A percentile compares a stretch with the other conserved stretches of the same genome.
These are phyloP conservation scores for Aspergillus sclerotioniger DNA, from an alignment of 495 filamentous ascomycete genomes.

Conservation along the genomic window DNA sequence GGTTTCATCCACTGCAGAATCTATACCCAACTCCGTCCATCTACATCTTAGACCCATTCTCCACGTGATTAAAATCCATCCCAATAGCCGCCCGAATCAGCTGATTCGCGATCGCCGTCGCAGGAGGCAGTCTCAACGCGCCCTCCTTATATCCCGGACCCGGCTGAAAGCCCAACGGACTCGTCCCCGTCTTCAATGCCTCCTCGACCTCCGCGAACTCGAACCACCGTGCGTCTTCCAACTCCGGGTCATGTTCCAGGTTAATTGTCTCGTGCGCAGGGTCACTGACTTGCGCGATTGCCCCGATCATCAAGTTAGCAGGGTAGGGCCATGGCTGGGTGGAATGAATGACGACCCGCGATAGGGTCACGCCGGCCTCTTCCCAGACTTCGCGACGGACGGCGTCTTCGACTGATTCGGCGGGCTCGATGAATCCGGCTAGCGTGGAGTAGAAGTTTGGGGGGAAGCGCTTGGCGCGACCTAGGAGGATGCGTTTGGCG, in stretches of 20 bases:
- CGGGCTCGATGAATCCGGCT: conserved; percentile 93
- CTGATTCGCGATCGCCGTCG: conserved; percentile 79
- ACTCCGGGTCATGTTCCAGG: conserved; percentile 83
- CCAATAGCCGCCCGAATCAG: conserved; percentile 55
- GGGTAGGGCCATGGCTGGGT: conserved; percentile 92
- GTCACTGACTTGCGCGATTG: conserved; percentile 76
- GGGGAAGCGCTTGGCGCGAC: conserved; percentile 81
- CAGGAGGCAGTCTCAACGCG: conserved; percentile 66
- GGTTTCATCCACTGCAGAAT: too few relatives aligned
- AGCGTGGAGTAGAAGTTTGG: conserved; percentile 83
- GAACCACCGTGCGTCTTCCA: conserved; percentile 89
- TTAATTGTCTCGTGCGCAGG: conserved; percentile 76
- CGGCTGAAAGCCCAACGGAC: conserved; percentile 63
- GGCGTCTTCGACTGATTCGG: conserved; percentile 91
- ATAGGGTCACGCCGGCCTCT: conserved; percentile 80
- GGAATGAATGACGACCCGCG: conserved; percentile 85
- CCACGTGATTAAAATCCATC: conserved; percentile 43
- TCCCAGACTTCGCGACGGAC: conserved; percentile 96
- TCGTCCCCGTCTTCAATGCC: conserved; percentile 58
- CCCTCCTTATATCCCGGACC: conserved; percentile 70
- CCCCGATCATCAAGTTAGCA: conserved; percentile 91
- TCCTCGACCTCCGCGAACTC: conserved; percentile 57
- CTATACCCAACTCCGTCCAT: background rate
- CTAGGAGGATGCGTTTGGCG: conserved; percentile 73
- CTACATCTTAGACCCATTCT: conserved; percentile 37